phyloP scores from a whole-genome alignment of 768 basidiomycete genomes.

The Collybia sp. region DNA sequence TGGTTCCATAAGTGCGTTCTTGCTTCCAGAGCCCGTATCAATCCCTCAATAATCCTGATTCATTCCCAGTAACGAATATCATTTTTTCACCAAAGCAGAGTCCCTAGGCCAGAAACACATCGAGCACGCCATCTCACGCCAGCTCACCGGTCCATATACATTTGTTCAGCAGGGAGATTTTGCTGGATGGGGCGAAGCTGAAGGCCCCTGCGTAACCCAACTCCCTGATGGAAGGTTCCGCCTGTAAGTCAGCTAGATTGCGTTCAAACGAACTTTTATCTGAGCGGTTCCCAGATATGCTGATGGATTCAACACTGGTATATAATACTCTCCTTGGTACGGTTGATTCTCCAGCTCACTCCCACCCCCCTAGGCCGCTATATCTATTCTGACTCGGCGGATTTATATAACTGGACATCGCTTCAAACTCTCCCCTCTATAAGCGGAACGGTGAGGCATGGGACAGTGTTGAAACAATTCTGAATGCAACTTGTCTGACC shows the following conservation, averaged over 20 bases:
- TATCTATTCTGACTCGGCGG: slow-evolving; percentile 29
- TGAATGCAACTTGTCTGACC: neutral
- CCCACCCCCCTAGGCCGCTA: slow-evolving; percentile 20
- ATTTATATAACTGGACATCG: slow-evolving; percentile 25
- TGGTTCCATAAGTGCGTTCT: slow-evolving; percentile 23
- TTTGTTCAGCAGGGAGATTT: slow-evolving; percentile 29
- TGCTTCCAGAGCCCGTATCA: neutral
- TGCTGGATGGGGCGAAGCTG: slow-evolving; percentile 28
- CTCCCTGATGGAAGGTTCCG: slow-evolving; percentile 26
- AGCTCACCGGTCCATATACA: slow-evolving; percentile 26
- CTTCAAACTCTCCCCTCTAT: slow-evolving; percentile 20
- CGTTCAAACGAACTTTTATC: neutral
- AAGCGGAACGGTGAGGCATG: slow-evolving; percentile 25
- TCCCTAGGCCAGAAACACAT: slow-evolving; percentile 24
- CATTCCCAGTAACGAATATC: slow-evolving; percentile 22
- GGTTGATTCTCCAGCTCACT: neutral
- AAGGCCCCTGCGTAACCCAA: slow-evolving; percentile 25
- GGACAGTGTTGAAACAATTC: slow-evolving; percentile 26
- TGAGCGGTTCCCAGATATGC: slow-evolving; percentile 15
- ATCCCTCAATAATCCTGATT: neutral
- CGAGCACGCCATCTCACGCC: slow-evolving; percentile 26
- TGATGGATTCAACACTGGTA: slow-evolving; percentile 24
- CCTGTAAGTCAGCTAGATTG: slow-evolving; percentile 15
- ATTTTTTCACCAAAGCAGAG: slow-evolving; percentile 29
- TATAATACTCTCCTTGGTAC: neutral